These are phyloP conservation scores for Potentilla sterilis DNA, from an alignment of 306 rosid genomes.

Conservation along the genomic window DNA sequence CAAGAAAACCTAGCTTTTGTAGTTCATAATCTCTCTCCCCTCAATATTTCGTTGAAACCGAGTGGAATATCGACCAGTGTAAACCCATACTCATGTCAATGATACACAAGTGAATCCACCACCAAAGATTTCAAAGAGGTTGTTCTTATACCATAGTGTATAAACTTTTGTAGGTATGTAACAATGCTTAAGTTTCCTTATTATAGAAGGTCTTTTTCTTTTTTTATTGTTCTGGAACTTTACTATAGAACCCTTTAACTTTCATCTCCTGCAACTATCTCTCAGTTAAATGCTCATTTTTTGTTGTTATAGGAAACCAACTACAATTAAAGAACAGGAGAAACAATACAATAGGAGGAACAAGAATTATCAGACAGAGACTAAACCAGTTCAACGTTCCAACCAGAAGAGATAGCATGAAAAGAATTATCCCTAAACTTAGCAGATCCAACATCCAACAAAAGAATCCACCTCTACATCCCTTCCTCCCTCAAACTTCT, in stretches of 20 bases:
- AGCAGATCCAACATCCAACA: background rate
- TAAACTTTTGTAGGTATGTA: background rate
- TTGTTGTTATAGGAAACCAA: background rate
- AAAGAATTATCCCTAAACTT: background rate
- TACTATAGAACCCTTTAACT: background rate
- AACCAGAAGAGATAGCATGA: background rate
- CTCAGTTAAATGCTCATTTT: background rate
- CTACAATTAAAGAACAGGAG: background rate
- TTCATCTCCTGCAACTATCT: background rate
- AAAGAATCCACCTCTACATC: background rate
- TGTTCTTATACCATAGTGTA: background rate
- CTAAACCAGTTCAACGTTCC: background rate
- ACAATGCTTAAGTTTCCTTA: background rate
- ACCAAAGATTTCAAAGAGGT: background rate
- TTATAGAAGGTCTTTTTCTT: background rate
- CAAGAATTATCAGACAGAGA: background rate
- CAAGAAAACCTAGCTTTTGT: background rate
- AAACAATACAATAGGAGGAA: background rate
- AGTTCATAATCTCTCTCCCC: background rate
- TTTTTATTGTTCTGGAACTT: background rate
- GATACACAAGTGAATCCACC: background rate
- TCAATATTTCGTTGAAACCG: background rate
- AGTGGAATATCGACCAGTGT: background rate
- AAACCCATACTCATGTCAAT: background rate
- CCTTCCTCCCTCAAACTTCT: background rate